phyloP scores from a whole-genome alignment of 805 yeast species.

The Saturnispora halmiae region DNA sequence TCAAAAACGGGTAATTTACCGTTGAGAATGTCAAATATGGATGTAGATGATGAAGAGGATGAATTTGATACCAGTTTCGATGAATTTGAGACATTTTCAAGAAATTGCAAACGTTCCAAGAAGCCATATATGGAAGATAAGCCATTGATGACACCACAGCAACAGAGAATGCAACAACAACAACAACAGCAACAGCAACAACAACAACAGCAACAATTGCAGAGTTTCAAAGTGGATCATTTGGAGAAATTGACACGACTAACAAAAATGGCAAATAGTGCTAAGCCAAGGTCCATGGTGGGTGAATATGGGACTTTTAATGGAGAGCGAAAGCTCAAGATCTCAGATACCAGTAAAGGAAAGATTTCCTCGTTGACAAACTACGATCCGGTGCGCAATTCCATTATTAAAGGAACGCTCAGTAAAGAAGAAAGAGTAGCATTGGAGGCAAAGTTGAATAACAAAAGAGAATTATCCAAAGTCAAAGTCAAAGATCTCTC shows the following conservation, averaged over 20 bases:
- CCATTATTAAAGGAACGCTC: constrained; percentile 2
- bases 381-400: constrained; percentile 15
- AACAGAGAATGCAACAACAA: no score
- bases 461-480: constrained; percentile 4
- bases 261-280: constrained; percentile 14
- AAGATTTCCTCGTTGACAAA: constrained; percentile 15
- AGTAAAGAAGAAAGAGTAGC: not conserved
- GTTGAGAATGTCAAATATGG: not conserved
- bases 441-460: constrained; percentile 5
- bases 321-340: not conserved
- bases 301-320: constrained; percentile 4
- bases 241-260: constrained; percentile 11
- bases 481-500: constrained; percentile 6
- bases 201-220: no score
- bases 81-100: not conserved
- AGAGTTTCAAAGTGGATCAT: constrained; percentile 15
- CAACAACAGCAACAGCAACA: no score
- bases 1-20: constrained; percentile 4
- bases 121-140: not conserved
- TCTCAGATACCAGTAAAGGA: constrained; percentile 2
- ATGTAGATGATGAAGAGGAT: not conserved
- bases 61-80: not conserved
- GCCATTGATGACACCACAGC: constrained; percentile 13
- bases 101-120: no score
- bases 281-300: constrained; percentile 16